Percentiles rank a stretch among this genome's conserved stretches.
Evolutionary conservation across 805 yeast genomes (phyloP).

Genomic region (Candida nitratophila): DNA sequence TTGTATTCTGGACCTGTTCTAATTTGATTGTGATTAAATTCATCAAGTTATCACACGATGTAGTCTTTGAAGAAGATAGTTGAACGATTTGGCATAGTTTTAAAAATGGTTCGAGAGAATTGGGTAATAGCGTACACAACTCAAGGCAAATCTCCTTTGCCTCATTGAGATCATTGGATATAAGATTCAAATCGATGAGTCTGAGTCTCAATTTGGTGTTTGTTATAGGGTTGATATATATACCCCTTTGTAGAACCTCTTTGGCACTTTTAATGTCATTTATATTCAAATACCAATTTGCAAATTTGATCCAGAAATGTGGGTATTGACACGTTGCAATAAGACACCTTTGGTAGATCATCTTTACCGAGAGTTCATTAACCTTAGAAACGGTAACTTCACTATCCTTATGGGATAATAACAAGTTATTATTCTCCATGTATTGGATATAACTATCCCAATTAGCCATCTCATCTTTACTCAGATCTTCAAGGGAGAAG

Average conservation of each 20-base stretch:
- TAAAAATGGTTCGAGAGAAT: constrained; percentile 30
- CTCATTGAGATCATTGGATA: constrained; percentile 25
- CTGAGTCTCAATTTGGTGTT: constrained; percentile 29
- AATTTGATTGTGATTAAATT: constrained; percentile 23
- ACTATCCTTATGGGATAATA: constrained; percentile 12
- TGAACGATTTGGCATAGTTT: constrained; percentile 38
- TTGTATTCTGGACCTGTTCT: constrained; percentile 14
- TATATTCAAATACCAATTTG: constrained; percentile 32
- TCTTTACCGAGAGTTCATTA: constrained; percentile 19
- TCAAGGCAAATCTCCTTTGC: constrained; percentile 31
- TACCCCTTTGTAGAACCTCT: constrained; percentile 30
- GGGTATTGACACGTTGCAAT: constrained; percentile 38
- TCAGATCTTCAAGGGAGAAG: constrained; percentile 28
- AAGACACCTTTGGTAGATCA: constrained; percentile 42
- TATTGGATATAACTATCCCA: constrained; percentile 57
- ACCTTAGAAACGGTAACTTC: constrained; percentile 13
- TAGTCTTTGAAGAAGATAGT: constrained; percentile 21
- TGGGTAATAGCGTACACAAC: constrained; percentile 19
- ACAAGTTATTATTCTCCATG: constrained; percentile 32
- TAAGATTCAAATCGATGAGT: constrained; percentile 37
- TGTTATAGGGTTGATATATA: constrained; percentile 19
- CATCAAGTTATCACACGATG: constrained; percentile 12
- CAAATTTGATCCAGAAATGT: constrained; percentile 42
- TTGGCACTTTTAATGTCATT: constrained; percentile 30
- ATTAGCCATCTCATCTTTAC: constrained; percentile 40